Evolutionary conservation across 1,139 yeast genomes (phyloP).

Genomic region (Wickerhamiella pararugosa): DNA sequence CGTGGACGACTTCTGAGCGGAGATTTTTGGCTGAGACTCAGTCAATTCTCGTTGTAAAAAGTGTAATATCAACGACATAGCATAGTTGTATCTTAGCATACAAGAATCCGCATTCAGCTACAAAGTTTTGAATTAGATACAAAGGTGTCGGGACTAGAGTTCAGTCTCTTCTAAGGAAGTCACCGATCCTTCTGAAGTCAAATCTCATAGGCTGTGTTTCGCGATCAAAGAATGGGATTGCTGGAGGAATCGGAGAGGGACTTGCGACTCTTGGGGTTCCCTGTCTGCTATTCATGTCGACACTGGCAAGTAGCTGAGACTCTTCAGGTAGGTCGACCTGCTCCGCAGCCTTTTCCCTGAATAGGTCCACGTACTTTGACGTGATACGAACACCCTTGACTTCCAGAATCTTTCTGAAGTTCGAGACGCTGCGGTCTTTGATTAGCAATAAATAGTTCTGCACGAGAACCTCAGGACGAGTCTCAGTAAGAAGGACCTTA

Average conservation of each 20-base stretch:
- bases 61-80: not conserved
- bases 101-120: too few relatives aligned
- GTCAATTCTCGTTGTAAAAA: not conserved
- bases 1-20: conserved; percentile 11
- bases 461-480: conserved; percentile 45
- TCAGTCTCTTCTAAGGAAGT: conserved; percentile 1
- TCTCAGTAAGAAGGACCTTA: conserved; percentile 48
- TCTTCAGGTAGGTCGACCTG: conserved; percentile 34
- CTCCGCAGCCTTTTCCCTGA: conserved; percentile 41
- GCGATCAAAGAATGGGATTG: too few relatives aligned
- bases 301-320: conserved; percentile 25
- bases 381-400: conserved; percentile 43
- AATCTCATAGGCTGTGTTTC: too few relatives aligned
- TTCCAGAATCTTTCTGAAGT: conserved; percentile 49
- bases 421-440: conserved; percentile 47
- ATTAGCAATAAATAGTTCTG: conserved; percentile 51
- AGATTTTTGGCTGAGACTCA: not conserved
- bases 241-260: not conserved
- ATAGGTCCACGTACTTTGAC: conserved; percentile 42
- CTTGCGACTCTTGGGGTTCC: not conserved
- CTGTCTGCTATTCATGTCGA: conserved; percentile 5
- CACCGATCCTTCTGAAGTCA: conserved; percentile 2
- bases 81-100: too few relatives aligned
- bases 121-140: too few relatives aligned
- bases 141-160: too few relatives aligned